Conservation (phyloP, 441 rosid genomes). For the Syzygium syzygioides region DNA sequence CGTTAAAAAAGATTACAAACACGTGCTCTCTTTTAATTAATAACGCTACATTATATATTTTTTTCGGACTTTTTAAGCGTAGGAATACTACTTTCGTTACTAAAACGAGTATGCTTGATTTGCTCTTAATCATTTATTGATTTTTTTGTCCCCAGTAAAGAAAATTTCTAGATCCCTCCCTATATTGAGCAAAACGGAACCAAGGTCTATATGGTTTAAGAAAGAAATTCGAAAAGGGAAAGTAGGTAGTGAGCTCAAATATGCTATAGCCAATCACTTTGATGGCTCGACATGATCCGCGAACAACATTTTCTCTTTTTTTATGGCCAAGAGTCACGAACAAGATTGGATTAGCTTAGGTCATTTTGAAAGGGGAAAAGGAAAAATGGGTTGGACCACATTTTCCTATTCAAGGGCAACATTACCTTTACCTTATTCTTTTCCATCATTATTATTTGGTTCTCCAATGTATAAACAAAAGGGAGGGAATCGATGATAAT, state of each 20-base stretch:
- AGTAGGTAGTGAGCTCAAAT: neutral
- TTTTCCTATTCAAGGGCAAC: neutral
- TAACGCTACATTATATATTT: neutral
- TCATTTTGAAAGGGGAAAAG: neutral
- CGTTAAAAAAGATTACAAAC: neutral
- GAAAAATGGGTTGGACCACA: neutral
- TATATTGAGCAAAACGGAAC: neutral
- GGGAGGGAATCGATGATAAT: neutral
- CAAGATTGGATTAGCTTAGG: neutral
- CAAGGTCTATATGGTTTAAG: neutral
- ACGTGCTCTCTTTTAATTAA: neutral
- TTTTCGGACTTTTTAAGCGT: neutral
- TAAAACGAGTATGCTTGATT: neutral
- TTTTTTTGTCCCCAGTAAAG: neutral
- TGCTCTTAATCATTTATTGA: neutral
- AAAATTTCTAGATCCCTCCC: neutral
- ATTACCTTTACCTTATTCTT: neutral
- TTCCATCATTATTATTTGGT: neutral
- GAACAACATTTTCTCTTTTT: neutral
- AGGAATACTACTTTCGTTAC: neutral
- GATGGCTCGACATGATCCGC: neutral
- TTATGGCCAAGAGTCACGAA: neutral
- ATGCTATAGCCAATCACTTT: neutral
- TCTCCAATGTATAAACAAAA: neutral
- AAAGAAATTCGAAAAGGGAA: neutral